phyloP scores from a whole-genome alignment of 1,284 basidiomycete genomes.

The Ustilago sp. region DNA sequence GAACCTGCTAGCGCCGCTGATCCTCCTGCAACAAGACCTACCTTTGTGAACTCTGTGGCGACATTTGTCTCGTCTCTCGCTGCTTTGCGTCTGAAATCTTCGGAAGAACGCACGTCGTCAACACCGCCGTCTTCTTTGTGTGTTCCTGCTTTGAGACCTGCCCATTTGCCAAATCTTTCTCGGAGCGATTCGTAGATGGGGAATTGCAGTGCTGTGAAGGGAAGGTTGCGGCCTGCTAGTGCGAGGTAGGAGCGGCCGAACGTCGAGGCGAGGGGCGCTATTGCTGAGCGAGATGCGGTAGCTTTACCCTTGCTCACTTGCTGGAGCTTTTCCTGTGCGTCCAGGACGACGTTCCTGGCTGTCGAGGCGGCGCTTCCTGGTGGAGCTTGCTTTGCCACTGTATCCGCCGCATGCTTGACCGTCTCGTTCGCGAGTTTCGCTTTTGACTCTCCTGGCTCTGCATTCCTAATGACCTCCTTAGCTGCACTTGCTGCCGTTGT shows the following conservation, averaged over 20 bases:
- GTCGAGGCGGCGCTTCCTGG: slow-evolving; percentile 45
- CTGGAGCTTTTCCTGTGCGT: slow-evolving; percentile 26
- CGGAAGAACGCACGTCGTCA: slow-evolving; percentile 42
- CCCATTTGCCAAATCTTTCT: slow-evolving; percentile 30
- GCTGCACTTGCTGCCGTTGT: slow-evolving; percentile 28
- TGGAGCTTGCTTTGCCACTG: slow-evolving; percentile 34
- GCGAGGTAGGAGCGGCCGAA: slow-evolving; percentile 56
- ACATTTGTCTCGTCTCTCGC: slow-evolving; percentile 26
- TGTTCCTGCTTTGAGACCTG: slow-evolving; percentile 47
- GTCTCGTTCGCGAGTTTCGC: slow-evolving; percentile 25
- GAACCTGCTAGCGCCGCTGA: slow-evolving; percentile 54
- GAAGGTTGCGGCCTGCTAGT: slow-evolving; percentile 60
- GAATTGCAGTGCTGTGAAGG: slow-evolving; percentile 65
- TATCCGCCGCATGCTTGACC: slow-evolving; percentile 34
- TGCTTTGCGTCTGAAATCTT: slow-evolving; percentile 28
- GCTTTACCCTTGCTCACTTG: slow-evolving; percentile 14
- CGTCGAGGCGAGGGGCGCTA: slow-evolving; percentile 29
- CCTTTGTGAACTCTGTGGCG: slow-evolving; percentile 40
- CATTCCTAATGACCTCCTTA: slow-evolving; percentile 23
- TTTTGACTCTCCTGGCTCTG: slow-evolving; percentile 17
- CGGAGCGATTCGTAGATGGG: slow-evolving; percentile 62
- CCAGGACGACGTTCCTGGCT: slow-evolving; percentile 34
- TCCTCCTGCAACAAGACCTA: slow-evolving; percentile 50
- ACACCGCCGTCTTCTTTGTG: slow-evolving; percentile 47
- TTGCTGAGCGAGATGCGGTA: slow-evolving; percentile 2